Conservation (phyloP, 2,329 filamentous ascomycete species). For the Pseudocercospora ulei region DNA sequence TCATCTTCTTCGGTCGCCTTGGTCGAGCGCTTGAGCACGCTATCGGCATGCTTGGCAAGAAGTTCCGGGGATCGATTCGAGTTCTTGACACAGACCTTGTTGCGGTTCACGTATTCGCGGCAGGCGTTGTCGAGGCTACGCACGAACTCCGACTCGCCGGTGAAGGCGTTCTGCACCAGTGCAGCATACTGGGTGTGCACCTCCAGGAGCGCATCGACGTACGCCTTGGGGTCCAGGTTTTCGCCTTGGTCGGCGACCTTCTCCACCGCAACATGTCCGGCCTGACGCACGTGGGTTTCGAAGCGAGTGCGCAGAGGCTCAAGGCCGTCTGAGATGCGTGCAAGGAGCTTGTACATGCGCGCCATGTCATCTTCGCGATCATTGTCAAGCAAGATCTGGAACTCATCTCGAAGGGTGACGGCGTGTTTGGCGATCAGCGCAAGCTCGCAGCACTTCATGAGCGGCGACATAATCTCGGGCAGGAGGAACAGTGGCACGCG, state of each 20-base stretch:
- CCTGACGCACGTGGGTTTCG: conserved; percentile 84
- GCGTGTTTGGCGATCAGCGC: conserved; percentile 86
- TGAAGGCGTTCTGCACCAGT: conserved; percentile 84
- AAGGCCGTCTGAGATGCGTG: conserved; percentile 79
- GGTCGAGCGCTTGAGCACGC: conserved; percentile 81
- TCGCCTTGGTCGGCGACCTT: conserved; percentile 85
- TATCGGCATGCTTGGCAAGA: conserved; percentile 89
- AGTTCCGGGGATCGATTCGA: conserved; percentile 92
- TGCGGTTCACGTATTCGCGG: conserved; percentile 94
- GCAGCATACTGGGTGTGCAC: conserved; percentile 89
- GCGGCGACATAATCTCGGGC: conserved; percentile 69
- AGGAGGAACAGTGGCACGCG: conserved; percentile 87
- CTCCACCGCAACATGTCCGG: conserved; percentile 75
- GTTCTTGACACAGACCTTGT: conserved; percentile 86
- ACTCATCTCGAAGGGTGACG: conserved; percentile 79
- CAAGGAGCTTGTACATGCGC: conserved; percentile 87
- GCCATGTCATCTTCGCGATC: conserved; percentile 92
- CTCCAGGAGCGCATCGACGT: conserved; percentile 88
- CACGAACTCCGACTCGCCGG: conserved; percentile 92
- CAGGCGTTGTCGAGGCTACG: conserved; percentile 93
- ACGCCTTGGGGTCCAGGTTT: conserved; percentile 87
- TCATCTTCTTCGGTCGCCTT: conserved; percentile 91
- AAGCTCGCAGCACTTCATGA: conserved; percentile 81
- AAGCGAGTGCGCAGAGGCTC: conserved; percentile 81
- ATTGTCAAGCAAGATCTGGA: conserved; percentile 85